Evolutionary conservation across 139 green algal genomes (phyloP), one percentile per base, ranked within the genome.

Genomic region (Volvox africanus): DNA sequence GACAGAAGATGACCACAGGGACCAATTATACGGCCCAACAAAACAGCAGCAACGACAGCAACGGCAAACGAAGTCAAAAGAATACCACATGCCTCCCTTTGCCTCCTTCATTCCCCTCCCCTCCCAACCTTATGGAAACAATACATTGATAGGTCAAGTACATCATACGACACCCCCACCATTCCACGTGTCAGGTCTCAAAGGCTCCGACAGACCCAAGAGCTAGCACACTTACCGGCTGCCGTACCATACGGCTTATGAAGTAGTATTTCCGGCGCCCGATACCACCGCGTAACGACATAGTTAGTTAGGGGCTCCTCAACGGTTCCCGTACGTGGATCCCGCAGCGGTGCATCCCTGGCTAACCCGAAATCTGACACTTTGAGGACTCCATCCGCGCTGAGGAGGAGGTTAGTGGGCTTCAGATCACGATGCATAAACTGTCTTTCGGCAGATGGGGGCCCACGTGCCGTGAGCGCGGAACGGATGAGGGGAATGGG

Each of bases 261-360:
- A 17, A 88, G 62, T 19, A 88, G 82, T 22, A 88, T 24, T 65
- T 88, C 83, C 0, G 83, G 83, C 22, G 83, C 83, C 13, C 83
- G 83, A 28, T 88, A 88, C 61, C 62, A 78, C 0, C 83, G 65
- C 5, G 83, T 88, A 28, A 88, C 35, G 0, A 88, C 83, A 26
- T 88, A 88, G 24, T 55, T 71, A 9, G 50, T 86, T 26, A 97
- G 89, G 1, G 79, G 30, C 22, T 84, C 37, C 0, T 26, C 78
- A 44, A 17, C 11, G 36, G 12, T 44, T 3, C 32, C 33, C 16
- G 28, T n/a, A 2, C 76, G 76, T 11, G 33, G 33, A 18, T 82
- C 76, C 16, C 76, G 11, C 50, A 44, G 50, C 0, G 80, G 26
- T 5, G 50, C 28, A 28, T 37, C 50, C 35, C 80, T 44, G 1